Conservation (phyloP, 768 basidiomycete species). For the Lactarius pseudohatsudake region DNA sequence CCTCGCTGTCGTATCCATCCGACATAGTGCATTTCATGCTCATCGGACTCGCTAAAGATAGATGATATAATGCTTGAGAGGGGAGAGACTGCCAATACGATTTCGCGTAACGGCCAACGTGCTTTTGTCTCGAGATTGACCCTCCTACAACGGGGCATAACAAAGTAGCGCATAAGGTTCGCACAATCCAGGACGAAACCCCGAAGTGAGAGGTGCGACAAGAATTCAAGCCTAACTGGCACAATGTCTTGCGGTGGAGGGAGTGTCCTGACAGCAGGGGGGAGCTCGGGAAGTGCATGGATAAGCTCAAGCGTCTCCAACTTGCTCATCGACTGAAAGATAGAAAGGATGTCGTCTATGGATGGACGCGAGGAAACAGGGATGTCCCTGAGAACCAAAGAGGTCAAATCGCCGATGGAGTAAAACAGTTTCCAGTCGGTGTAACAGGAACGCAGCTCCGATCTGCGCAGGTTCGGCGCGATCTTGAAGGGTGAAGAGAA, state of each 20-base stretch:
- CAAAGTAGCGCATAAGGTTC: slow-evolving; percentile 13
- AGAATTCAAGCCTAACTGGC: slow-evolving; percentile 12
- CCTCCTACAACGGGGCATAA: slow-evolving; percentile 10
- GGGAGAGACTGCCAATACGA: slow-evolving; percentile 13
- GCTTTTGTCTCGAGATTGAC: background rate
- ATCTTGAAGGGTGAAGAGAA: slow-evolving; percentile 4
- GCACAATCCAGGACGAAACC: slow-evolving; percentile 19
- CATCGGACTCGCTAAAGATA: slow-evolving; percentile 11
- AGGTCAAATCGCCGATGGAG: slow-evolving; percentile 15
- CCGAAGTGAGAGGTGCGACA: slow-evolving; percentile 4
- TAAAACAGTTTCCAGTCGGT: slow-evolving; percentile 15
- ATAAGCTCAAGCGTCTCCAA: slow-evolving; percentile 11
- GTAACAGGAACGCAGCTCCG: slow-evolving; percentile 5
- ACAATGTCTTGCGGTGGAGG: slow-evolving; percentile 1
- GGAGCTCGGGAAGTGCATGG: slow-evolving; percentile 14
- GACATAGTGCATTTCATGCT: slow-evolving; percentile 7
- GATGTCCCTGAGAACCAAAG: slow-evolving; percentile 10
- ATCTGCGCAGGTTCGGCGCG: slow-evolving; percentile 16
- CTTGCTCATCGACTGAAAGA: slow-evolving; percentile 13
- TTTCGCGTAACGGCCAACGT: background rate
- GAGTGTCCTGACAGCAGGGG: slow-evolving; percentile 2
- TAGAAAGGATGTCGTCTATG: slow-evolving; percentile 12
- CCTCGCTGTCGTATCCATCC: background rate
- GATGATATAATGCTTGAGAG: slow-evolving; percentile 16
- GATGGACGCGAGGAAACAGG: slow-evolving; percentile 2